Percentiles rank a stretch among this genome's conserved stretches.
These are phyloP conservation scores for Rhizodiscina lignyota DNA, from an alignment of 495 filamentous ascomycete species.

Conservation along the genomic window DNA sequence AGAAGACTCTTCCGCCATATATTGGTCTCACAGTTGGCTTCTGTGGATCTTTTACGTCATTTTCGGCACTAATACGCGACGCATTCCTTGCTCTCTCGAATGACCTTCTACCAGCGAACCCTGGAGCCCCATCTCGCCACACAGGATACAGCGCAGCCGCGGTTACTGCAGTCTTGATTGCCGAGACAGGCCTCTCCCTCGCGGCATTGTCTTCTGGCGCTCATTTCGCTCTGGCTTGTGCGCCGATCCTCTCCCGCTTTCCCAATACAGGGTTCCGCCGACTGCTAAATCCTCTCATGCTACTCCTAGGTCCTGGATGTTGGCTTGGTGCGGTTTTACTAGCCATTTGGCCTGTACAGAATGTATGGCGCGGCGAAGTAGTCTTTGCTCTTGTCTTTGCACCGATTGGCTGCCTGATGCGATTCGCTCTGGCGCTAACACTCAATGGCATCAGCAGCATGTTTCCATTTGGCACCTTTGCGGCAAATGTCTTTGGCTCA, in stretches of 20 bases:
- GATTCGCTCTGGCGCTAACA: slow-evolving; percentile 52
- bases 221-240: slow-evolving; percentile 45
- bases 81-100: slow-evolving; percentile 70
- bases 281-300: slow-evolving; percentile 43
- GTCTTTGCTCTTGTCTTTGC: slow-evolving; percentile 74
- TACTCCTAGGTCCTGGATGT: slow-evolving; percentile 46
- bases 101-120: slow-evolving; percentile 30
- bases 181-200: slow-evolving; percentile 50
- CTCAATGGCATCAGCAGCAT: slow-evolving; percentile 48
- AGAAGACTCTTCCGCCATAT: slow-evolving; percentile 78
- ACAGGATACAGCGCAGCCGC: slow-evolving; percentile 75
- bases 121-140: slow-evolving; percentile 28
- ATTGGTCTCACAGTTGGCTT: slow-evolving; percentile 87
- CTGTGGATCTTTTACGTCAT: slow-evolving; percentile 84
- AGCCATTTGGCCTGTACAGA: slow-evolving; percentile 55
- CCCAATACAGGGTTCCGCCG: slow-evolving; percentile 38
- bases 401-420: slow-evolving; percentile 57
- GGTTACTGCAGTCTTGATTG: slow-evolving; percentile 48
- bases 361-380: slow-evolving; percentile 57
- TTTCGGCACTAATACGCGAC: slow-evolving; percentile 80
- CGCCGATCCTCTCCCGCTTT: slow-evolving; percentile 27
- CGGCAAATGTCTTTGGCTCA: slow-evolving; percentile 67
- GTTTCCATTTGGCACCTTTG: slow-evolving; percentile 84
- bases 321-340: slow-evolving; percentile 74
- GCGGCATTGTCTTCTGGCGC: slow-evolving; percentile 55